These are phyloP conservation scores for Diaporthe humulicola DNA, from an alignment of 2,329 filamentous ascomycete species.

Conservation along the genomic window DNA sequence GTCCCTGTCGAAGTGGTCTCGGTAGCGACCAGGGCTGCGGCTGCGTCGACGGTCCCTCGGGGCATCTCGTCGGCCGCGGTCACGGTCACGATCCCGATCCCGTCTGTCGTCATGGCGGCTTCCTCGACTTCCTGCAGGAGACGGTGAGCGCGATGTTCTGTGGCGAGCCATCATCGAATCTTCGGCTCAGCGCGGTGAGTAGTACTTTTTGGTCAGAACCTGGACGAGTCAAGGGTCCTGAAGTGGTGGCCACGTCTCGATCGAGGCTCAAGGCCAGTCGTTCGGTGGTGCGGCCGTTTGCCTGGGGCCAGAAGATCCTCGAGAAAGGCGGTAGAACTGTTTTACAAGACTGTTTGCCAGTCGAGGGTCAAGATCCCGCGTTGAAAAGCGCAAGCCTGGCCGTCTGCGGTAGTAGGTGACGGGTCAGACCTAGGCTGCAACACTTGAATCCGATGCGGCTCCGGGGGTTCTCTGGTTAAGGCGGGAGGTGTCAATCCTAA, in stretches of 20 bases:
- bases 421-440: conserved; percentile 11
- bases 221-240: conserved; percentile 36
- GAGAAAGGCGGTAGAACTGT: background rate
- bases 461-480: background rate
- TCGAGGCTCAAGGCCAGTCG: conserved; percentile 24
- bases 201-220: conserved; percentile 46
- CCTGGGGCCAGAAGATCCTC: conserved; percentile 3
- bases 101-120: conserved; percentile 65
- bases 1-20: conserved; percentile 65
- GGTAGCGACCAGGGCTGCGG: conserved; percentile 71
- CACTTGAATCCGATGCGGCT: background rate
- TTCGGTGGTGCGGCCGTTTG: background rate
- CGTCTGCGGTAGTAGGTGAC: background rate
- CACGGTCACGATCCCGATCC: conserved; percentile 63
- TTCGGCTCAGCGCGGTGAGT: conserved; percentile 51
- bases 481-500: background rate
- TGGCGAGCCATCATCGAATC: conserved; percentile 68
- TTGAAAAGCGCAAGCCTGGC: background rate
- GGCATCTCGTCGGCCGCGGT: conserved; percentile 62
- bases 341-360: conserved; percentile 4
- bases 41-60: conserved; percentile 68
- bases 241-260: conserved; percentile 31
- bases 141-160: conserved; percentile 87
- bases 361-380: background rate
- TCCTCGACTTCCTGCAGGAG: conserved; percentile 83